phyloP scores from a whole-genome alignment of 176 grass and related monocot genomes.

The Ensete glaucum region DNA sequence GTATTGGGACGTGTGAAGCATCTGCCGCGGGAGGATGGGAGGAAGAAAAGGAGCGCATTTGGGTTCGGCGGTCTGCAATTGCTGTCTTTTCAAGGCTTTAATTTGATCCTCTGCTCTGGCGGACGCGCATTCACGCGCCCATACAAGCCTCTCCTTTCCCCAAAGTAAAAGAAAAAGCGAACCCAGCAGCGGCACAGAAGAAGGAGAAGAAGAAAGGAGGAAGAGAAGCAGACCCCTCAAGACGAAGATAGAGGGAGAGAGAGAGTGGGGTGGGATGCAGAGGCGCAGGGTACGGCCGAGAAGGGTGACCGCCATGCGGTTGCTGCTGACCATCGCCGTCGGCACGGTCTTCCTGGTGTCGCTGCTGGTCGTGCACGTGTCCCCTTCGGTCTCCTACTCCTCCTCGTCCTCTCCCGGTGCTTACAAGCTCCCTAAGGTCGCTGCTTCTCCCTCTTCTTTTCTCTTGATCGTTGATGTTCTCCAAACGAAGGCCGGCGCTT shows the following conservation, averaged over 20 bases:
- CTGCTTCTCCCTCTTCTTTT: conserved; percentile 2
- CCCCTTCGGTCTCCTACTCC: conserved; percentile 6
- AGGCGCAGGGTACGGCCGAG: conserved; percentile 12
- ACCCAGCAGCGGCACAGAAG: neutral
- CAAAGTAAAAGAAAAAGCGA: neutral
- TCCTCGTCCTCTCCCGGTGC: neutral
- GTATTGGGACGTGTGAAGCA: neutral
- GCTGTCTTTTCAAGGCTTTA: neutral
- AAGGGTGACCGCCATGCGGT: conserved; percentile 13
- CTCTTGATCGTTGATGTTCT: neutral
- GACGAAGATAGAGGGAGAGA: neutral
- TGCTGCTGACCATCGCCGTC: conserved; percentile 26
- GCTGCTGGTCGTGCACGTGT: conserved; percentile 22
- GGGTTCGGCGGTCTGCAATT: neutral
- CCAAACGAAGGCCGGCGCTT: too few species aligned
- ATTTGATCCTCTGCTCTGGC: neutral
- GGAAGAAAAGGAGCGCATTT: neutral
- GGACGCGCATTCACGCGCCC: neutral
- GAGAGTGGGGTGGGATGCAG: neutral
- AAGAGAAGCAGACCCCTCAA: neutral
- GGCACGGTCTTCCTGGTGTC: conserved; percentile 4
- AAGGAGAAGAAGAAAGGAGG: neutral
- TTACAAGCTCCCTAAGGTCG: conserved; percentile 21
- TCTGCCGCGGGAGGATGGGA: neutral
- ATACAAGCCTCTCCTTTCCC: neutral